Percentiles rank a stretch among this genome's conserved stretches.
These are phyloP conservation scores for Podospora australis DNA, from an alignment of 495 filamentous ascomycete species.

Conservation along the genomic window DNA sequence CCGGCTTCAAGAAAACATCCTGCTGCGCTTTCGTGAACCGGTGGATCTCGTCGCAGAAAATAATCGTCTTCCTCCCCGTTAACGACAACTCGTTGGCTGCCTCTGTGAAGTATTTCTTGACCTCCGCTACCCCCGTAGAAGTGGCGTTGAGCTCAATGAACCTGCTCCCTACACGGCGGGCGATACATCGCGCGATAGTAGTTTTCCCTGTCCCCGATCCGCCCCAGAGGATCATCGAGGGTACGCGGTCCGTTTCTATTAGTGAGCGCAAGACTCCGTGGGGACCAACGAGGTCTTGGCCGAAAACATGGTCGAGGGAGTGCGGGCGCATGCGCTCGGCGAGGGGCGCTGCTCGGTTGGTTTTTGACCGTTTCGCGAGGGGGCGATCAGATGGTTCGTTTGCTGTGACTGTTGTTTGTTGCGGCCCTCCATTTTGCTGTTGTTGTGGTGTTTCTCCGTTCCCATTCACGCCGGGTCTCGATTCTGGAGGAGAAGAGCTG, in stretches of 20 bases:
- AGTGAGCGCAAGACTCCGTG: constrained; percentile 80
- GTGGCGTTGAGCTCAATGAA: constrained; percentile 98
- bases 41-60: constrained; percentile 98
- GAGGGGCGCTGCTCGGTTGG: constrained; percentile 68
- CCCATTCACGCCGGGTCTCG: neutral
- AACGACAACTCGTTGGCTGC: constrained; percentile 74
- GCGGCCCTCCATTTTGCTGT: constrained; percentile 5
- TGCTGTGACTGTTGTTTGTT: constrained; percentile 23
- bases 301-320: constrained; percentile 77
- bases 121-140: constrained; percentile 82
- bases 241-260: constrained; percentile 79
- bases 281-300: constrained; percentile 85
- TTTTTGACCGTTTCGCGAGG: constrained; percentile 54
- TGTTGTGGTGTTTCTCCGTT: neutral
- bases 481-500: neutral
- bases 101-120: constrained; percentile 87
- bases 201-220: constrained; percentile 91
- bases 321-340: constrained; percentile 90
- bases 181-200: constrained; percentile 89
- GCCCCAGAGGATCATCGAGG: constrained; percentile 95
- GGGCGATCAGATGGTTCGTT: constrained; percentile 15
- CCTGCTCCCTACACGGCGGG: constrained; percentile 68
- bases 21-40: constrained; percentile 90
- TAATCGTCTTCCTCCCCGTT: constrained; percentile 84
- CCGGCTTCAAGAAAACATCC: constrained; percentile 89